Percentiles rank a stretch among this genome's conserved stretches.
phyloP scores from a whole-genome alignment of 2,329 filamentous ascomycete genomes.

The Pyrenophora teres region DNA sequence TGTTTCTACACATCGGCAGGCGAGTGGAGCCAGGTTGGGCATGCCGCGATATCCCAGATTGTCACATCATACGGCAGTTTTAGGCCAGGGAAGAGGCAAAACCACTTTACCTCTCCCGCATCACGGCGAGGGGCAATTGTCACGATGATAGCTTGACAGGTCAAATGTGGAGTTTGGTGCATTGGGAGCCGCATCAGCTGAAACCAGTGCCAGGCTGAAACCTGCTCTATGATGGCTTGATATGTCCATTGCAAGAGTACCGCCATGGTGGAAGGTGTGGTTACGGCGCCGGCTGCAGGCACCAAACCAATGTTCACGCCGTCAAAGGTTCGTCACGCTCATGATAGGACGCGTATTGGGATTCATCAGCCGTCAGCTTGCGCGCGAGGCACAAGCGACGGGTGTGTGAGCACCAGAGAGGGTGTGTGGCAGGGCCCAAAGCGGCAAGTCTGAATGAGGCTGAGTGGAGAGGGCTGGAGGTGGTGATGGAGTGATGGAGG shows the following conservation, averaged over 20 bases:
- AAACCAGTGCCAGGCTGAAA: conserved; percentile 20
- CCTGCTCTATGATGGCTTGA: neutral
- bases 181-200: conserved; percentile 31
- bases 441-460: conserved; percentile 32
- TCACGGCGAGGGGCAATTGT: conserved; percentile 5
- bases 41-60: conserved; percentile 16
- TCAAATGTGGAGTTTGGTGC: conserved; percentile 25
- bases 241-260: neutral
- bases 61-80: conserved; percentile 17
- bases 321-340: conserved; percentile 21
- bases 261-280: conserved; percentile 4
- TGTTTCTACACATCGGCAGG: conserved; percentile 6
- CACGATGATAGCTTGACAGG: conserved; percentile 8
- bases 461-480: conserved; percentile 16
- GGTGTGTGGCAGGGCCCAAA: conserved; percentile 21
- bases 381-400: conserved; percentile 27
- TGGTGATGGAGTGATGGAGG: conserved; percentile 12
- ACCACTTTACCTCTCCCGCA: neutral
- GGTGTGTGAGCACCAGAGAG: conserved; percentile 27
- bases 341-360: conserved; percentile 18
- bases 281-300: conserved; percentile 14
- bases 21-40: conserved; percentile 9
- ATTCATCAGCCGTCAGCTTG: conserved; percentile 31
- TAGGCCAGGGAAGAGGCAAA: neutral
- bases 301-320: conserved; percentile 37